These are phyloP conservation scores for Boletellus emodensis DNA, from an alignment of 768 basidiomycete species.

Conservation along the genomic window DNA sequence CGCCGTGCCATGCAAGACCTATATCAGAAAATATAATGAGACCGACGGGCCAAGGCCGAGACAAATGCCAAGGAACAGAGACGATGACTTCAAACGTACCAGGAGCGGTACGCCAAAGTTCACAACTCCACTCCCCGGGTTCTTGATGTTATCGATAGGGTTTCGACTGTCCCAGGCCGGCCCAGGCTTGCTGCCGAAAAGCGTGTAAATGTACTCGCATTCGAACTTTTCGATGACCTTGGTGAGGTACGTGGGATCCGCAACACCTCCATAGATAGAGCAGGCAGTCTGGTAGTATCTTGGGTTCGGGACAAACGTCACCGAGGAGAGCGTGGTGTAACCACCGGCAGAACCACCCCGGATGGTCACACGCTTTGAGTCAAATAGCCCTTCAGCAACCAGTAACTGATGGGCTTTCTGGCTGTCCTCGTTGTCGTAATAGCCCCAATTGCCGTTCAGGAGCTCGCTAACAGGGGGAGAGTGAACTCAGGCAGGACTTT, in stretches of 20 bases:
- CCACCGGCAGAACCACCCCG: constrained; percentile 73
- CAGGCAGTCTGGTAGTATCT: constrained; percentile 52
- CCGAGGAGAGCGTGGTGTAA: constrained; percentile 55
- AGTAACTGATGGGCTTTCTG: constrained; percentile 29
- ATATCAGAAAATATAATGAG: too few relatives aligned
- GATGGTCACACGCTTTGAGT: constrained; percentile 58
- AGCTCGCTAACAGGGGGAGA: constrained; percentile 36
- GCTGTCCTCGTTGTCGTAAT: constrained; percentile 65
- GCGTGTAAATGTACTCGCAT: constrained; percentile 47
- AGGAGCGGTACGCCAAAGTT: constrained; percentile 54
- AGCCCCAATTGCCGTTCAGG: constrained; percentile 63
- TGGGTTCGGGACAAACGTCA: constrained; percentile 50
- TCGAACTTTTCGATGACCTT: constrained; percentile 70
- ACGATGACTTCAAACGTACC: constrained; percentile 34
- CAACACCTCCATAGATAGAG: constrained; percentile 61
- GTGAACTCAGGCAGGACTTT: background rate
- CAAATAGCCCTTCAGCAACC: constrained; percentile 35
- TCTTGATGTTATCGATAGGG: constrained; percentile 37
- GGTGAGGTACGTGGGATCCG: constrained; percentile 52
- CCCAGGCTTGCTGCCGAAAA: constrained; percentile 50
- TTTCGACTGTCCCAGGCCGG: constrained; percentile 1
- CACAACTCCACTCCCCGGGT: constrained; percentile 7
- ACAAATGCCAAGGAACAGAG: too few relatives aligned
- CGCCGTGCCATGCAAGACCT: too few relatives aligned
- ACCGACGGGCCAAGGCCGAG: too few relatives aligned